Evolutionary conservation across 345 rosid species (phyloP), one percentile per base, ranked within the genome.

Genomic region (Raphanus sativus): DNA sequence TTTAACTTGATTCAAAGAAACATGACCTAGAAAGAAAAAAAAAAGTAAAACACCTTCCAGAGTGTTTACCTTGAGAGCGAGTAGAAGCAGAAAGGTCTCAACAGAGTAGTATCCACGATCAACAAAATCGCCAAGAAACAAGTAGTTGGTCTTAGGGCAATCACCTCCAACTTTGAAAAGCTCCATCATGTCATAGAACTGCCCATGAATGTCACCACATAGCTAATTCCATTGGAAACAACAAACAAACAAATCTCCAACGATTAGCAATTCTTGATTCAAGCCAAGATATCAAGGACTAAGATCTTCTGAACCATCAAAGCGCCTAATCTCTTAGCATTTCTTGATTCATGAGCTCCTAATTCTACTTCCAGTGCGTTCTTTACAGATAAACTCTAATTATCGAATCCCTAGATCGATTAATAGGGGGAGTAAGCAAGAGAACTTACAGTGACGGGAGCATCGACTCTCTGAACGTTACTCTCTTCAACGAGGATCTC

Each of bases 121-220:
- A 64, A 95, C 99, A 85, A 95, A 92, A 84, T 95, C 98, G 75
- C 96, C 98, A 76, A 95, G 94, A 84, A 95, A 95, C 83, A 95
- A 77, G 85, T 92, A 95, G 84, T 91, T 92, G 61, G 97, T 92
- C 86, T 88, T 89, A 34, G 98, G 99, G 76, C 98, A 92, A 83
- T 92, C 99, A 48, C 94, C 98, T 38, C 99, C 99, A 6, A 87
- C 96, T 82, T 71, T 91, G 83, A 95, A 92, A 81, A 92, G 99
- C 89, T 91, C 98, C 79, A 89, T 92, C 98, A 95, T 84, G 79
- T 95, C 99, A 80, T 89, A 92, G 81, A 95, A 92, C 83, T 95
- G 98, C 24, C 99, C 98, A 74, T 95, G 99, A 70, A 95, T 93
- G 74, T 96, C 99, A 77, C 99, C 99, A 29, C 97, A 96, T 82